Base-by-base conservation (phyloP, 2,329 filamentous ascomycete genomes). In the Colletotrichum siamense region DNA sequence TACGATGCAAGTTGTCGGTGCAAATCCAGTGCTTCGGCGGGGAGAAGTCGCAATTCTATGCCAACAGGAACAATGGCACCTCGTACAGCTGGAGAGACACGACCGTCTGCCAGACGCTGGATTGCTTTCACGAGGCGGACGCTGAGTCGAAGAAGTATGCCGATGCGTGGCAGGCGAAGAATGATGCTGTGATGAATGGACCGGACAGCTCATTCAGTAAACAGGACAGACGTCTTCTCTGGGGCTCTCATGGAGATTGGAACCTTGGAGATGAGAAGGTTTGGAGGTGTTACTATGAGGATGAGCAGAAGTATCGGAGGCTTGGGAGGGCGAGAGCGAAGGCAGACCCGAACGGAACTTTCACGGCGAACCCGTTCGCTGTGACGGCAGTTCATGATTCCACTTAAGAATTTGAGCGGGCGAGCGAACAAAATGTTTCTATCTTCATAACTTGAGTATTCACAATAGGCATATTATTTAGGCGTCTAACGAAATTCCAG, bases 31-130 rank as follows among this genome's bases (percentile, higher is more conserved):
- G 80, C 67, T 87, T 85, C 39, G 88, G 88, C 3, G 88, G 88
- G 8, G 81, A 83, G 64, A 79, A 87, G 68, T 89, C 87, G 8
- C 81, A 81, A 73, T 87, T 88, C 78, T 79, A 78, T 7, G 77
- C 77, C 15, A 89, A 89, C 75, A 82, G 81, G 7, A 80, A 81
- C 59, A 89, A 89, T 66, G 88, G 87, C 9, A 89, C 87, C 0
- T 82, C 87, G 1, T 89, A 85, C 78, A 88, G 86, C 79, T 89
- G 87, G 86, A 83, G 88, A 65, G 87, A 89, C 78, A 85, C 85
- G 0, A 86, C 83, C 6, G 78, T 88, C 8, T 79, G 81, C 8
- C 81, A 81, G 44, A 83, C 81, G 0, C 81, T 88, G 22, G 88
- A 90, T 72, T 87, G 85, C 69, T 89, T 89, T 78, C 84, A 89